These are phyloP conservation scores for Sphenostylis stenocarpa DNA, from an alignment of 306 rosid genomes.

Conservation along the genomic window DNA sequence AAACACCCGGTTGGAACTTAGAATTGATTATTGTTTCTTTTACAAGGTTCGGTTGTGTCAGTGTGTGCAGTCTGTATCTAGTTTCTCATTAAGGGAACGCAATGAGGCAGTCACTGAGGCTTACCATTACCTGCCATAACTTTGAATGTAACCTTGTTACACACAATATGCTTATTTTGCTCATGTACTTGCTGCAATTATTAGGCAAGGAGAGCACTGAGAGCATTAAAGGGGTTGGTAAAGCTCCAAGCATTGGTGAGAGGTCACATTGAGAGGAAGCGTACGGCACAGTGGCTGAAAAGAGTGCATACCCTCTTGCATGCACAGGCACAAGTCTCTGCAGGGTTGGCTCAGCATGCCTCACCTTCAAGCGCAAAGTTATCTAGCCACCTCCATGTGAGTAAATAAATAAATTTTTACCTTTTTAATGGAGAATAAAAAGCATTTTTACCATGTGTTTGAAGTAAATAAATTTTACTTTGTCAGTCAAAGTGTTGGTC, in stretches of 20 bases:
- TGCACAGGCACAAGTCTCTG: conserved; percentile 61
- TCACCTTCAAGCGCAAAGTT: conserved; percentile 48
- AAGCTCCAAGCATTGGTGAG: conserved; percentile 88
- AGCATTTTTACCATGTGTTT: background rate
- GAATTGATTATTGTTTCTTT: background rate
- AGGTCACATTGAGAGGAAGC: conserved; percentile 86
- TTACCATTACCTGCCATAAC: background rate
- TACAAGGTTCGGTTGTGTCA: background rate
- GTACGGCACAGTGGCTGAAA: conserved; percentile 66
- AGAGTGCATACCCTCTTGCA: conserved; percentile 61
- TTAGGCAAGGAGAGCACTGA: conserved; percentile 85
- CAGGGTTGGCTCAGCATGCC: conserved; percentile 42
- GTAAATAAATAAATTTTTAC: too few species aligned
- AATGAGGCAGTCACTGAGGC: background rate
- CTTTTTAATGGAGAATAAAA: background rate
- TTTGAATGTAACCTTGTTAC: background rate
- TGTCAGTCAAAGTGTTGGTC: background rate
- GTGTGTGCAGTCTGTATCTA: background rate
- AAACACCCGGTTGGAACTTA: too few species aligned
- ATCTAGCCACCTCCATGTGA: conserved; percentile 57
- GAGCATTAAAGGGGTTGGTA: conserved; percentile 88
- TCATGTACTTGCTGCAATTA: background rate
- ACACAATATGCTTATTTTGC: background rate
- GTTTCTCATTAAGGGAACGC: background rate
- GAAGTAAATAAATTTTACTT: background rate